Evolutionary conservation across 441 rosid species (phyloP).

Genomic region (Mallotus repandus): DNA sequence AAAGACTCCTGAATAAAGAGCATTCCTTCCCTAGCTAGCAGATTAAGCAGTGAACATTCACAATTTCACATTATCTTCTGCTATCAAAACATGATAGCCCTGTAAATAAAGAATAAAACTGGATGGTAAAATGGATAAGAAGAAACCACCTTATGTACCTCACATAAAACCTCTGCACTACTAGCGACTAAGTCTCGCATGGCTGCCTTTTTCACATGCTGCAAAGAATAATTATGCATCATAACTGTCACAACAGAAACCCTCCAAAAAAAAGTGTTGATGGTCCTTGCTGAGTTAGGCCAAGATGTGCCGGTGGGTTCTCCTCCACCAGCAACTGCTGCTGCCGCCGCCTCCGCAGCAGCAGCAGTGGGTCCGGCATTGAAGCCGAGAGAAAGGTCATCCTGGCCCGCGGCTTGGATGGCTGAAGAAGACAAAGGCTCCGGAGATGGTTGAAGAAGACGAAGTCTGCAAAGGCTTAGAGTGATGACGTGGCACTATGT

Average conservation of each 20-base stretch:
- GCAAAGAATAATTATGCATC: conserved; percentile 11
- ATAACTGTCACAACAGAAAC: conserved; percentile 9
- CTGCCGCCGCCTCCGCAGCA: conserved; percentile 33
- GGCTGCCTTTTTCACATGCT: conserved; percentile 81
- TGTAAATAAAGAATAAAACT: not conserved
- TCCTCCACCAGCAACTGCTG: conserved; percentile 16
- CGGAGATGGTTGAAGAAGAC: too few species aligned
- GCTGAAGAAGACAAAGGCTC: conserved; percentile 51
- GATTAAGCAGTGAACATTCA: too few species aligned
- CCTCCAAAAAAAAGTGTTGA: conserved; percentile 25
- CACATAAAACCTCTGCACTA: conserved; percentile 84
- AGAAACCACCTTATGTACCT: conserved; percentile 44
- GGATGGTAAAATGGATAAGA: not conserved
- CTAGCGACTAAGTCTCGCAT: conserved; percentile 70
- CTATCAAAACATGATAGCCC: too few species aligned
- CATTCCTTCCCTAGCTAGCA: too few species aligned
- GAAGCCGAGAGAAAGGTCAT: conserved; percentile 95
- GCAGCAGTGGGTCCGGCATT: conserved; percentile 66
- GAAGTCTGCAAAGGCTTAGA: too few species aligned
- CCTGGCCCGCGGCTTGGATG: conserved; percentile 62
- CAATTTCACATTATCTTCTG: too few species aligned
- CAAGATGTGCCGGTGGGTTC: conserved; percentile 42
- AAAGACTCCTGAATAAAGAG: not conserved
- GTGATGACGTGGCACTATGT: too few species aligned
- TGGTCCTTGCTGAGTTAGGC: conserved; percentile 37